Evolutionary conservation across 768 basidiomycete species (phyloP), one percentile per base, ranked within the genome.

Genomic region (Pleurotus eryngii): DNA sequence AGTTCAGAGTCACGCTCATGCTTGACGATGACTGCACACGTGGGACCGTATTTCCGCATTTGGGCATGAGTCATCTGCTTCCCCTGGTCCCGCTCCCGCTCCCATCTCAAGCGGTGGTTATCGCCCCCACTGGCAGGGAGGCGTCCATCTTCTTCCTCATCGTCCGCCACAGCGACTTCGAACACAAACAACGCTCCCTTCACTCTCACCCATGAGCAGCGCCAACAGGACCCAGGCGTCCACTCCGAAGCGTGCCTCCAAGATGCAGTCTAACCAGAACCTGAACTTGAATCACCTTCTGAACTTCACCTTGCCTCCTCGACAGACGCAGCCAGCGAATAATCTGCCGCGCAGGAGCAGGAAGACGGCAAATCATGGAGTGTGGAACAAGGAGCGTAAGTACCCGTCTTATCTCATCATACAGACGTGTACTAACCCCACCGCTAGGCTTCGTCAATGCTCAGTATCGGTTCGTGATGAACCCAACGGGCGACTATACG

Each of bases 391-490:
- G 79, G 95, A 97, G 74, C 87, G 93, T 92, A 75, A 77, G 92
- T 87, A 9, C 42, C 37, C 27, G 48, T 38, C 56, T 47, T 57
- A 46, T 35, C 17, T 49, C 50, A 42, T 49, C 51, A 37, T 26
- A 37, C 54, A 58, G 50, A 59, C 64, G 59, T 63, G 47, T 51
- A n/a, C 63, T 40, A 53, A 57, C 61, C 57, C 57, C 55, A 7
- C 55, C 38, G 51, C n/a, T 68, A 95, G 93, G 90, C 63, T 98
- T 94, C 68, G 86, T 98, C 63, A 97, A 98, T 72, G 95, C 95
- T 7, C 93, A 95, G 68, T 97, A 95, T 74, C 83, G 94, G 58
- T 98, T 98, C 70, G 83, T 98, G 42, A 88, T 98, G 87, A 92
- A 93, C 65, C 96, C 96, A 2, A 85, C 79, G 40, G 90, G 92